Base-by-base conservation (phyloP, 2,329 filamentous ascomycete species). In the Hymenotorrendiella dingleyae region DNA sequence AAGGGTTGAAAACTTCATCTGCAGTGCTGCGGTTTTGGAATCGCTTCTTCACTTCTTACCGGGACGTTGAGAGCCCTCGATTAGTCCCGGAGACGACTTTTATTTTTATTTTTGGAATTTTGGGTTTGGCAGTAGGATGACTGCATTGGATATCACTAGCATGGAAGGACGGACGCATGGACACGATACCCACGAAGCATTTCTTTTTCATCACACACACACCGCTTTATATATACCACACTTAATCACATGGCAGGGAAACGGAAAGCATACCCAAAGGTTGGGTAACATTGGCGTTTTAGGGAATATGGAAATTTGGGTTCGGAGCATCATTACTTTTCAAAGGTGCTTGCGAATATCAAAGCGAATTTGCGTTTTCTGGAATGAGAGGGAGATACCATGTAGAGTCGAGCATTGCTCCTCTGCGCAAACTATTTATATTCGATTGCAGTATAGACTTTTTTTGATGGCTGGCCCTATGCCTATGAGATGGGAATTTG, bases 41-140 rank as follows among this genome's bases (percentile, higher is more conserved):
- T n/a, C n/a, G n/a, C n/a, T 34, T 41, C 24, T 40, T 40, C 42
- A 36, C 28, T 48, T 48, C 46, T 40, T 42, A 42, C 47, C 36
- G n/a, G 49, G 50, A 49, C 48, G 38, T 50, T 43, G 43, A 49
- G 34, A 44, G 52, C 36, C 37, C 40, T 38, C 32, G 46, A 43
- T 51, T 45, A 36, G 43, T 51, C 46, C 45, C 37, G 43, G 46
- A 42, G 46, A 47, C 48, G 42, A 36, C 43, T 43, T 32, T 26
- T 35, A 33, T 24, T 27, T 33, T 22, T 24, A 4, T 27, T 29
- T 29, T 29, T 29, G 12, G 30, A 14, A 33, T 33, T 17, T 33
- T 29, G n/a, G n/a, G n/a, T n/a, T n/a, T n/a, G n/a, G n/a, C n/a
- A n/a, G n/a, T 4, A 29, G 27, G 11, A 6, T 33, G 30, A 17